A percentile compares a stretch with the other conserved stretches of the same genome.
phyloP scores from a whole-genome alignment of 1,139 yeast genomes.

The Scheffersomyces parashehatae region DNA sequence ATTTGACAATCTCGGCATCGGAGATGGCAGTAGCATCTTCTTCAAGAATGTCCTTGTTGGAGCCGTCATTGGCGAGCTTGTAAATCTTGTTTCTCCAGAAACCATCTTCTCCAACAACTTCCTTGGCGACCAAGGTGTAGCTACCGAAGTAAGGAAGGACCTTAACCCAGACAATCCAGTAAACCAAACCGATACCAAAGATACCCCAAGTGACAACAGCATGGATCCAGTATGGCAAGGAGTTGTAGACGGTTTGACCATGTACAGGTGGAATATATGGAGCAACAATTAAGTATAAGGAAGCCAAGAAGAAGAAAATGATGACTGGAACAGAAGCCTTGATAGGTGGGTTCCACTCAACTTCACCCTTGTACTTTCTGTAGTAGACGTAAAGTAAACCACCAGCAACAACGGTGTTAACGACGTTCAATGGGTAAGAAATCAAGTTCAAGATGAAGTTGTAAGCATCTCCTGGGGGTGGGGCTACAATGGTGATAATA shows the following conservation, averaged over 20 bases:
- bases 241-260: conserved; percentile 66
- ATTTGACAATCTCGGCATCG: not conserved
- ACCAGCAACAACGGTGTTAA: conserved; percentile 46
- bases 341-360: conserved; percentile 75
- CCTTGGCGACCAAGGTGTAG: conserved; percentile 58
- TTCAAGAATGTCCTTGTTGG: conserved; percentile 6
- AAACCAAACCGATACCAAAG: conserved; percentile 67
- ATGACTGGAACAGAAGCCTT: conserved; percentile 66
- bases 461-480: conserved; percentile 54
- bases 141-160: conserved; percentile 60
- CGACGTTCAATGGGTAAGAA: conserved; percentile 52
- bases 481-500: conserved; percentile 47
- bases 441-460: conserved; percentile 50
- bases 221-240: conserved; percentile 76
- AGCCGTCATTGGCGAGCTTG: conserved; percentile 31
- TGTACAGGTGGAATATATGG: conserved; percentile 77
- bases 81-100: conserved; percentile 70
- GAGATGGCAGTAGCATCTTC: conserved; percentile 1
- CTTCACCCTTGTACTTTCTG: conserved; percentile 50
- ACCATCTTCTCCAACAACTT: conserved; percentile 68
- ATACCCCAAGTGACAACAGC: conserved; percentile 84
- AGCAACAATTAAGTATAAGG: conserved; percentile 70
- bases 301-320: conserved; percentile 64
- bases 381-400: conserved; percentile 46
- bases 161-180: conserved; percentile 70